Evolutionary conservation across 1,284 basidiomycete species (phyloP), one percentile per base, ranked within the genome.

Genomic region (Taiwanofungus camphoratus): DNA sequence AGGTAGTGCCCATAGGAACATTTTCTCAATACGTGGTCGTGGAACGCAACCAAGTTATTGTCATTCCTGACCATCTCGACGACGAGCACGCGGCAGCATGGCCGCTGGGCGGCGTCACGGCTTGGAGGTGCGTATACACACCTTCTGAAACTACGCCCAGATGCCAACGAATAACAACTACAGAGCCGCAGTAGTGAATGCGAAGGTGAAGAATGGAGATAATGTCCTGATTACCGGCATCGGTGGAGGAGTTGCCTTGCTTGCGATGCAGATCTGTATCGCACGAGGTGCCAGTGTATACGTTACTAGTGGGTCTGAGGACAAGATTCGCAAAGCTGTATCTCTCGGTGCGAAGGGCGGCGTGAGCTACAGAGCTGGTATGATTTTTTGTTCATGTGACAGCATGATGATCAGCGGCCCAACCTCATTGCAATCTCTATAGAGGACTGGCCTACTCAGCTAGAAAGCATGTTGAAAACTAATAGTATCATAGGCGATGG

Each of bases 191-290:
- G 69, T 84, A 30, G 74, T 89, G 27, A 82, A 91, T 53, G 90
- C 76, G 0, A 60, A 69, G 4, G 75, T 91, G 4, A 50, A 74
- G 40, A 58, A 66, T 6, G 87, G 81, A 4, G 78, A 92, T 35
- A 86, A 82, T 44, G 70, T 93, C 24, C 75, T 93, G 27, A 83
- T 93, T 42, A 87, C 85, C 2, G 86, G 86, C 12, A 77, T 84
- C 30, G 84, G 82, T n/a, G 82, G 90, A 9, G 90, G 91, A 5
- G 91, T 93, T 21, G 90, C 90, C 0, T 68, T 93, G 18, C 57
- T 79, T 27, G 83, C 87, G 0, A 62, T 92, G 40, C 90, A 92
- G 59, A 65, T 92, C 18, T 87, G 82, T 54, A 57, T 91, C 1
- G 88, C 86, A 0, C 76, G 74, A 52, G 87, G 88, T 6, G 88